phyloP scores from a whole-genome alignment of 2,329 filamentous ascomycete species.

The Fusarium ambrosium region DNA sequence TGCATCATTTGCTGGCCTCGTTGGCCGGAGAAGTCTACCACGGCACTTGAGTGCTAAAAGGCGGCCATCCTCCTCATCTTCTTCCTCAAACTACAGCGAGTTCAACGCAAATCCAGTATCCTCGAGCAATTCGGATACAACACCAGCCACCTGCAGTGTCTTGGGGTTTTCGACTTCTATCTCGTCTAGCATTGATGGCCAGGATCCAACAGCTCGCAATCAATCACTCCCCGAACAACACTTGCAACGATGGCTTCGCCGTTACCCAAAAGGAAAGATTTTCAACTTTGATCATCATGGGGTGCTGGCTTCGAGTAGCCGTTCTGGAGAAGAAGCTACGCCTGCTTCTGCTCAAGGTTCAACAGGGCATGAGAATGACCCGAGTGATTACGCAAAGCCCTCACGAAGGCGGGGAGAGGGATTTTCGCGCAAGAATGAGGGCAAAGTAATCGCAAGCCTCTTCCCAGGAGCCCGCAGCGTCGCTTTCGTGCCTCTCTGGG shows the following conservation, averaged over 20 bases:
- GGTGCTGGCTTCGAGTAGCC: slow-evolving; percentile 49
- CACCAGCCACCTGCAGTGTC: slow-evolving; percentile 45
- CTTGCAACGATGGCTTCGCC: slow-evolving; percentile 37
- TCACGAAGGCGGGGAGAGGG: slow-evolving; percentile 5
- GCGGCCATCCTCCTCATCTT: slow-evolving; percentile 19
- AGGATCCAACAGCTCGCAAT: slow-evolving; percentile 9
- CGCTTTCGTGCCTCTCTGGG: slow-evolving; percentile 63
- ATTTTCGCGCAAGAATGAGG: slow-evolving; percentile 37
- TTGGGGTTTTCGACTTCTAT: slow-evolving; percentile 56
- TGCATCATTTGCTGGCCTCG: slow-evolving; percentile 20
- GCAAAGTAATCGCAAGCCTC: slow-evolving; percentile 46
- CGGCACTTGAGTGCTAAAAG: neutral
- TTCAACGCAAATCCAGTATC: slow-evolving; percentile 22
- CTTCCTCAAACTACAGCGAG: slow-evolving; percentile 6
- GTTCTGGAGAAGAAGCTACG: slow-evolving; percentile 44
- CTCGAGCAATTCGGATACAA: slow-evolving; percentile 43
- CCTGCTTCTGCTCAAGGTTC: neutral
- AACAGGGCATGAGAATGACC: neutral
- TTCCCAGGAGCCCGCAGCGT: slow-evolving; percentile 62
- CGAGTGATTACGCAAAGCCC: neutral
- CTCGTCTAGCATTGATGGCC: slow-evolving; percentile 51
- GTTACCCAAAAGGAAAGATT: slow-evolving; percentile 61
- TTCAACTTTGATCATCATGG: slow-evolving; percentile 61
- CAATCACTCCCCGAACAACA: slow-evolving; percentile 10
- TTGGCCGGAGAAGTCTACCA: neutral